phyloP scores from a whole-genome alignment of 1,284 basidiomycete genomes.

The Sparassis latifolia region DNA sequence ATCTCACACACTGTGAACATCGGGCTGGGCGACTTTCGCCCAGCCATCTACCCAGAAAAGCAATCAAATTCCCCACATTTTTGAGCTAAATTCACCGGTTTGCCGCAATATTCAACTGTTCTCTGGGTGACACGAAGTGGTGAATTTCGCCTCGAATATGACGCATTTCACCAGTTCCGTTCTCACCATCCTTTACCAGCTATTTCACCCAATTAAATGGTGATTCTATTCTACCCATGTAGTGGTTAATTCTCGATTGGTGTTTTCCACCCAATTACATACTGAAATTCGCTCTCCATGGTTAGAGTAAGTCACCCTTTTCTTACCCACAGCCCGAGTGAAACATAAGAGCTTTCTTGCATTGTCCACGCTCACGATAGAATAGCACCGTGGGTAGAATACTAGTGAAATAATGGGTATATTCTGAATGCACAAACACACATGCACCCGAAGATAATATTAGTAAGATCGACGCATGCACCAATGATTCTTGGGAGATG shows the following conservation, averaged over 20 bases:
- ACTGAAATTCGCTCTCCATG: background rate
- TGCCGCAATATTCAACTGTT: background rate
- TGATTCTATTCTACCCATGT: background rate
- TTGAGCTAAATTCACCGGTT: background rate
- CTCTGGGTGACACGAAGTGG: background rate
- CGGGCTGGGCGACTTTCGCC: too few species aligned
- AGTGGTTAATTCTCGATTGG: background rate
- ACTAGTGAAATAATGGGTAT: too few species aligned
- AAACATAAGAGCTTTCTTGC: background rate
- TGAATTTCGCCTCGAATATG: background rate
- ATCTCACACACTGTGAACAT: too few species aligned
- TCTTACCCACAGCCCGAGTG: background rate
- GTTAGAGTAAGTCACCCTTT: background rate
- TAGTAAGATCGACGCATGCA: too few species aligned
- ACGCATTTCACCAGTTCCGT: background rate
- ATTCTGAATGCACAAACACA: too few species aligned
- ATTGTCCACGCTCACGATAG: background rate
- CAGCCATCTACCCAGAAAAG: background rate
- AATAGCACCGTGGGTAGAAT: too few species aligned
- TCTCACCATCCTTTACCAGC: background rate
- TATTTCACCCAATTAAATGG: background rate
- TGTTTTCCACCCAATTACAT: background rate
- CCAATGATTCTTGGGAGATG: too few species aligned
- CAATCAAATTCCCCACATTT: background rate
- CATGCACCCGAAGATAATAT: too few species aligned